Conservation (phyloP, 2,329 filamentous ascomycete species). For the Ascochyta koolunga region DNA sequence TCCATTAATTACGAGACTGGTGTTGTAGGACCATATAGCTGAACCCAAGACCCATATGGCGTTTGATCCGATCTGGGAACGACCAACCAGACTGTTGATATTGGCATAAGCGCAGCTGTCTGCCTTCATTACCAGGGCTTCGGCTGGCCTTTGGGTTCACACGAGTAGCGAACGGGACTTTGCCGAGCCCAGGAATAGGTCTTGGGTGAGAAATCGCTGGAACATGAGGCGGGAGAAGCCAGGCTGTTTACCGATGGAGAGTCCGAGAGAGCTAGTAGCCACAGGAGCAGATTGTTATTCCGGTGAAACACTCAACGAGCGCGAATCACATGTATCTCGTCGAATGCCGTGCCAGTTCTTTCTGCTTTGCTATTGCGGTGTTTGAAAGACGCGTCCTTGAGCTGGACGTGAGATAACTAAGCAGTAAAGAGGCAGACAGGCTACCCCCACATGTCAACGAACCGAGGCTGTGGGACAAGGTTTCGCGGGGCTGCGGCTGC, state of each 20-base stretch:
- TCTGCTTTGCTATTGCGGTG: no score
- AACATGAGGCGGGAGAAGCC: conserved; percentile 1
- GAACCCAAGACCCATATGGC: neutral
- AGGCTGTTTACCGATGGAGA: conserved; percentile 3
- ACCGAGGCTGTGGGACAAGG: conserved; percentile 16
- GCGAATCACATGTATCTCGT: no score
- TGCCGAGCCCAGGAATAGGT: neutral
- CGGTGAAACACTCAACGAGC: no score
- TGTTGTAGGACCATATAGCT: neutral
- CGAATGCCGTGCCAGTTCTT: no score
- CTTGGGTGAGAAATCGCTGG: neutral
- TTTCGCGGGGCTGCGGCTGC: conserved; percentile 16
- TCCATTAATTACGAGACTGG: neutral
- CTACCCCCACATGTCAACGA: conserved; percentile 7
- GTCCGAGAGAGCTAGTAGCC: neutral
- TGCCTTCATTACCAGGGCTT: conserved; percentile 3
- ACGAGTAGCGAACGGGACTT: neutral
- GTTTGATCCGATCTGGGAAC: neutral
- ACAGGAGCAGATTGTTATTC: no score
- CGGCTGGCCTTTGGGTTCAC: neutral
- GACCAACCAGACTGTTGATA: neutral
- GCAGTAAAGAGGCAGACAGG: conserved; percentile 1
- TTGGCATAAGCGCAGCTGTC: conserved; percentile 1
- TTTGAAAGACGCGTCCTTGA: no score
- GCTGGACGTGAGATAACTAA: neutral